Percentiles rank a stretch among this genome's conserved stretches.
Conservation (phyloP, 192 early-diverging fungal genomes). For the Mortierella antarctica region DNA sequence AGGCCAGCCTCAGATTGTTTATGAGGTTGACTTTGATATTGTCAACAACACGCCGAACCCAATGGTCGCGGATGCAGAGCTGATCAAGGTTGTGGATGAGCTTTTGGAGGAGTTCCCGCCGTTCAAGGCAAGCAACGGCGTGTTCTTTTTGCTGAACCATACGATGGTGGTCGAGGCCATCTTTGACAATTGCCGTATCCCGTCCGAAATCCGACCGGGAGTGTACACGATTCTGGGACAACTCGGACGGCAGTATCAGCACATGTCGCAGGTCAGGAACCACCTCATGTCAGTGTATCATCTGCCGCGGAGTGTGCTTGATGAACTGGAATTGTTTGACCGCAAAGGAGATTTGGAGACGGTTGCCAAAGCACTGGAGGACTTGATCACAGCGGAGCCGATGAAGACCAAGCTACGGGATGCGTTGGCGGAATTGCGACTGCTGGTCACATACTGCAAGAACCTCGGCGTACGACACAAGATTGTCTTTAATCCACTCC, state of each 20-base stretch:
- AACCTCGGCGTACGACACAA: conserved; percentile 61
- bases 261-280: conserved; percentile 65
- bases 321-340: conserved; percentile 74
- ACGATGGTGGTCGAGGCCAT: conserved; percentile 76
- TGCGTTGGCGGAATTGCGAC: conserved; percentile 48
- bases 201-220: conserved; percentile 63
- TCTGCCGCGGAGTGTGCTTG: conserved; percentile 68
- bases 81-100: conserved; percentile 85
- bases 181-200: conserved; percentile 77
- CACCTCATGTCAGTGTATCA: conserved; percentile 70
- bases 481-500: conserved; percentile 61
- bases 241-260: conserved; percentile 64
- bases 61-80: conserved; percentile 90
- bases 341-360: conserved; percentile 66
- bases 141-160: conserved; percentile 82
- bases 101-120: conserved; percentile 75
- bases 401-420: conserved; percentile 58
- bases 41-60: conserved; percentile 69
- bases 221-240: conserved; percentile 69
- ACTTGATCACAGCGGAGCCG: conserved; percentile 45
- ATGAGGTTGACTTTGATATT: conserved; percentile 94
- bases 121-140: conserved; percentile 63
- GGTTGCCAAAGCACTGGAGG: conserved; percentile 57
- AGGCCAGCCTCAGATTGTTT: conserved; percentile 82
- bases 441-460: conserved; percentile 55